Base-by-base conservation (phyloP, 345 rosid species). In the Eutrema japonicum region DNA sequence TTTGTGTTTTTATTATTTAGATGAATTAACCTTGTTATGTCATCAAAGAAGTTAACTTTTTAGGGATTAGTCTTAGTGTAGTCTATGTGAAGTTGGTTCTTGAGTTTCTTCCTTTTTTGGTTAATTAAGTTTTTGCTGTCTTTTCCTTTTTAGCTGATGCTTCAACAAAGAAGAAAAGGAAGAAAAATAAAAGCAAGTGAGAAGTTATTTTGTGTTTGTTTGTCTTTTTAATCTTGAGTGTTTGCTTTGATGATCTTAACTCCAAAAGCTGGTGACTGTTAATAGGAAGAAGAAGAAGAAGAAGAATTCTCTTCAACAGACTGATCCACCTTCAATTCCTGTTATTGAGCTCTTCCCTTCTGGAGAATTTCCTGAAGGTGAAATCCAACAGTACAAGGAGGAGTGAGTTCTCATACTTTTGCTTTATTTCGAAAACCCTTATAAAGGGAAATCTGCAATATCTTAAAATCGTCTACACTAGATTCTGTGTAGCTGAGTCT, bases 101-200 rank as follows among this genome's bases (percentile, higher is more conserved):
- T 67, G 65, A 41, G 60, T 5, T 64, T 52, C 9, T 40, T 6
- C 22, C 18, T 10, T 12, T 14, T 0, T 7, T 32, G 56, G 26
- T 56, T 48, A 26, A 18, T 64, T 30, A 7, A 8, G 29, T 16
- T 32, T 32, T 3, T 35, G 32, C 29, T 29, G 46, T 58, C 6
- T 50, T 3, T 1, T 50, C 8, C 7, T 67, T 29, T 42, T 13
- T 67, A 74, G 83, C 89, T 78, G 96, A 88, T 73, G 75, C 76
- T 71, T 18, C 90, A 55, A 89, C 90, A 8, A 94, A 91, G 85
- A 94, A 94, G 91, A 91, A 89, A 77, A 94, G 88, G 89, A 94
- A 89, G 86, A 94, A 94, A 78, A 92, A 78, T 68, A 94, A 86
- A 84, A 92, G 90, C 98, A 94, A 86, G 98, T 89, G 92, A 64